These are phyloP conservation scores for Neofusicoccum laricinum DNA, from an alignment of 2,329 filamentous ascomycete genomes.

Conservation along the genomic window DNA sequence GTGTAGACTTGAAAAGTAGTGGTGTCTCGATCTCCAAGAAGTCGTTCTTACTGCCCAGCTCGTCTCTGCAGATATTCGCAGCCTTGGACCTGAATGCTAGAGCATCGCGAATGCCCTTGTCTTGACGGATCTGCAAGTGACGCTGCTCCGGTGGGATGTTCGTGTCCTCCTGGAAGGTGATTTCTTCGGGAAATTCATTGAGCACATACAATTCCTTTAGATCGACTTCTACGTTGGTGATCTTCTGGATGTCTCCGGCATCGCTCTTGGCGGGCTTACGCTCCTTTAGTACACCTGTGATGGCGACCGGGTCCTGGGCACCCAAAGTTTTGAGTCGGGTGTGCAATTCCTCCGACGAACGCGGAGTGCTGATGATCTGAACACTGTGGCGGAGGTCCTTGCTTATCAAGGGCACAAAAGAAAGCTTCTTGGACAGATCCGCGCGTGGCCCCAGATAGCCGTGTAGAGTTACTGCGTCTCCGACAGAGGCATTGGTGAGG, in stretches of 20 bases:
- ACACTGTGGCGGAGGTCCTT: constrained; percentile 44
- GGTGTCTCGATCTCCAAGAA: constrained; percentile 89
- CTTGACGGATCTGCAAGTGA: constrained; percentile 81
- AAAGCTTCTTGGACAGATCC: constrained; percentile 65
- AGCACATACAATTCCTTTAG: constrained; percentile 63
- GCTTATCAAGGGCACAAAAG: constrained; percentile 62
- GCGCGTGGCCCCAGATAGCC: constrained; percentile 71
- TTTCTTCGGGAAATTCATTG: constrained; percentile 70
- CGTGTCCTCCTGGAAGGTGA: constrained; percentile 72
- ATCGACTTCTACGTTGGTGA: constrained; percentile 55
- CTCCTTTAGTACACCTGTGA: constrained; percentile 50
- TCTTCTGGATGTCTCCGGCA: constrained; percentile 29
- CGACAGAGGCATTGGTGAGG: constrained; percentile 22
- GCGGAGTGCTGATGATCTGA: constrained; percentile 50
- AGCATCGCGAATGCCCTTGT: constrained; percentile 62
- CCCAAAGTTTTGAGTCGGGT: constrained; percentile 42
- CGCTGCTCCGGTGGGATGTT: constrained; percentile 72
- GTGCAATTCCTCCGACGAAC: constrained; percentile 29
- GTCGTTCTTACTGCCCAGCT: constrained; percentile 52
- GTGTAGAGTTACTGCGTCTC: constrained; percentile 53
- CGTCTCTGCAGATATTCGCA: constrained; percentile 51
- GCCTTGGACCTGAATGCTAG: constrained; percentile 68
- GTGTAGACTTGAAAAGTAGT: constrained; percentile 93
- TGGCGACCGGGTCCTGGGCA: constrained; percentile 53
- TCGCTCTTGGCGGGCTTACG: constrained; percentile 36